Conservation (phyloP, 768 basidiomycete species). For the Leccinum incarnatum region DNA sequence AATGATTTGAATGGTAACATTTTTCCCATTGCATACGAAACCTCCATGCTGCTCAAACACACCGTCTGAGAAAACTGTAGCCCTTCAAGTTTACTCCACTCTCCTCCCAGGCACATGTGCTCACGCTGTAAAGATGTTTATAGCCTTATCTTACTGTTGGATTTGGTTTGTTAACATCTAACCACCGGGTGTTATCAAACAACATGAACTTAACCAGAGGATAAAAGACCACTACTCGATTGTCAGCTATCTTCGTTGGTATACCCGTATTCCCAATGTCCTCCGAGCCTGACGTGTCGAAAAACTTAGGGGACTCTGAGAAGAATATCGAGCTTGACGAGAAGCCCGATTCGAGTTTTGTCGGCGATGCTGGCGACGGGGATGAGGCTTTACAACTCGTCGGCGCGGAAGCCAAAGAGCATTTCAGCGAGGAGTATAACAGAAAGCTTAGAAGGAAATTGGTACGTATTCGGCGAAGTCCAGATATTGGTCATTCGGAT, state of each 20-base stretch:
- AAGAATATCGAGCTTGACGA: constrained; percentile 30
- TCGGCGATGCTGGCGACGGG: constrained; percentile 41
- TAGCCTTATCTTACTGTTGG: constrained; percentile 16
- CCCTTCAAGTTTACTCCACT: background rate
- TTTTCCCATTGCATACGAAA: constrained; percentile 1
- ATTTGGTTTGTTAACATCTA: background rate
- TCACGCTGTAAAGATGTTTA: constrained; percentile 11
- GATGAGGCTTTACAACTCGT: constrained; percentile 65
- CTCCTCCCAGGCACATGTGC: constrained; percentile 1
- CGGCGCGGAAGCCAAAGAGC: constrained; percentile 44
- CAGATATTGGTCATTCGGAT: background rate
- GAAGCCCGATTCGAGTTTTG: constrained; percentile 25
- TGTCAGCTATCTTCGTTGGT: background rate
- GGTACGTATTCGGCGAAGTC: constrained; percentile 32
- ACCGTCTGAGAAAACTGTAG: constrained; percentile 9
- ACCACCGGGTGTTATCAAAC: constrained; percentile 7
- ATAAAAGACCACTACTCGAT: constrained; percentile 8
- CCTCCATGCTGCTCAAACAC: constrained; percentile 1
- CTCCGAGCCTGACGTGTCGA: constrained; percentile 8
- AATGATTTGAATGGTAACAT: too few relatives aligned
- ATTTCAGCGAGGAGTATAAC: constrained; percentile 65
- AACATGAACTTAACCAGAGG: background rate
- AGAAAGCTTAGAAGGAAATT: constrained; percentile 54
- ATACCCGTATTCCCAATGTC: constrained; percentile 16
- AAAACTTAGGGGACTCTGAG: constrained; percentile 13